Evolutionary conservation across 2,329 filamentous ascomycete genomes (phyloP).

Genomic region (Botrytis medusae): DNA sequence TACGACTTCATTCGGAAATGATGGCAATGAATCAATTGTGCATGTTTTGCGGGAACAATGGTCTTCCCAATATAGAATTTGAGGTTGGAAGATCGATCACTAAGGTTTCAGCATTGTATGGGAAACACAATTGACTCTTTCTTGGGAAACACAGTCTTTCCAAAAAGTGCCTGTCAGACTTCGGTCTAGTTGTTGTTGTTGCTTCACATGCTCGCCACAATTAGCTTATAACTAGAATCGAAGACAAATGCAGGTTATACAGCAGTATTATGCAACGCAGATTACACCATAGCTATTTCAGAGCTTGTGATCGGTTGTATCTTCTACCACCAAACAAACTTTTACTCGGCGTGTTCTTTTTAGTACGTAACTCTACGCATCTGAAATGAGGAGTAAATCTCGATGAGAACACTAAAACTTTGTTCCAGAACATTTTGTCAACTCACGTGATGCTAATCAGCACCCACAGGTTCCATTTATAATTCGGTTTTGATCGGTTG

Average conservation of each 20-base stretch:
- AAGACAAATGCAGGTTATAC: constrained; percentile 2
- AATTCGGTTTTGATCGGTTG: constrained; percentile 19
- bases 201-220: not conserved
- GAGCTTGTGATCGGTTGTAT: constrained; percentile 20
- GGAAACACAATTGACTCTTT: not conserved
- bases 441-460: constrained; percentile 14
- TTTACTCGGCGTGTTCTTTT: constrained; percentile 14
- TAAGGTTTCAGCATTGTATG: not conserved
- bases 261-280: not conserved
- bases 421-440: constrained; percentile 17
- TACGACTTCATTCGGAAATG: not conserved
- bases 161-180: not conserved
- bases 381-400: constrained; percentile 18
- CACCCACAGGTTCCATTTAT: not conserved
- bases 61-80: not conserved
- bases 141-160: not conserved
- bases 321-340: not conserved
- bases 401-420: constrained; percentile 7
- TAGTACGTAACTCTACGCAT: constrained; percentile 10
- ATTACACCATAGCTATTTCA: constrained; percentile 9
- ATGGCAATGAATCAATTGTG: not conserved
- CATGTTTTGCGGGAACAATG: not conserved
- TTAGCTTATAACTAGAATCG: not conserved
- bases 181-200: not conserved
- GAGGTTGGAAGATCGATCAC: not conserved